Percentiles rank a stretch among this genome's conserved stretches.
These are phyloP conservation scores for Microcyclospora tardicrescens DNA, from an alignment of 2,329 filamentous ascomycete genomes.

Conservation along the genomic window DNA sequence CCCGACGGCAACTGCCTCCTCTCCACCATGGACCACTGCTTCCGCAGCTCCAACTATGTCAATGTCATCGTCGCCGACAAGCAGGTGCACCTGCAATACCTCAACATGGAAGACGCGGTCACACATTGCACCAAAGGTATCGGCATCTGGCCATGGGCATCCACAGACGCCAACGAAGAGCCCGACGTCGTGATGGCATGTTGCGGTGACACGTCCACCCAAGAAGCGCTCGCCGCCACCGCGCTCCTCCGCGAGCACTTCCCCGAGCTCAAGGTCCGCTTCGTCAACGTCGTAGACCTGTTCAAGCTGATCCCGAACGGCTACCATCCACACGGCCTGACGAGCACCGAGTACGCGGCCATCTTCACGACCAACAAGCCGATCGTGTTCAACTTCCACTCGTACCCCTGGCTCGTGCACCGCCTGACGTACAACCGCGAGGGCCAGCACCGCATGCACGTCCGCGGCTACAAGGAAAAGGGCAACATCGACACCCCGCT, in stretches of 20 bases:
- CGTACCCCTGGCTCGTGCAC: conserved; percentile 69
- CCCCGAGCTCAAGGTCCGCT: conserved; percentile 60
- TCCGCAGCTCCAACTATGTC: conserved; percentile 63
- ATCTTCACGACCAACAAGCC: conserved; percentile 62
- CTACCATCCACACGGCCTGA: conserved; percentile 62
- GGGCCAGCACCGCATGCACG: conserved; percentile 54
- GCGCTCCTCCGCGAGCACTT: conserved; percentile 59
- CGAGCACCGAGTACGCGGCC: conserved; percentile 50
- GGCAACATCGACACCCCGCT: conserved; percentile 74
- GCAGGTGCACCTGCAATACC: conserved; percentile 63
- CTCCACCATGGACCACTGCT: conserved; percentile 63
- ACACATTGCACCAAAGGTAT: conserved; percentile 67
- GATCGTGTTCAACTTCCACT: conserved; percentile 75
- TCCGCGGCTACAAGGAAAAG: conserved; percentile 72
- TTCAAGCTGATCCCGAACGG: conserved; percentile 59
- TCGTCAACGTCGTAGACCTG: conserved; percentile 68
- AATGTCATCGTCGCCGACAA: conserved; percentile 73
- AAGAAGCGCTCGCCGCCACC: conserved; percentile 62
- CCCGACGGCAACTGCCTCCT: conserved; percentile 69
- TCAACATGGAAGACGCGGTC: conserved; percentile 59
- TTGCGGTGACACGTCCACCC: conserved; percentile 61
- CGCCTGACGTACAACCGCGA: conserved; percentile 63
- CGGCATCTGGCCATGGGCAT: conserved; percentile 66
- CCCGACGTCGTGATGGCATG: conserved; percentile 66
- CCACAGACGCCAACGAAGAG: conserved; percentile 53